phyloP scores from a whole-genome alignment of 169 alveolate species.

The Plasmodium reichenowi region DNA sequence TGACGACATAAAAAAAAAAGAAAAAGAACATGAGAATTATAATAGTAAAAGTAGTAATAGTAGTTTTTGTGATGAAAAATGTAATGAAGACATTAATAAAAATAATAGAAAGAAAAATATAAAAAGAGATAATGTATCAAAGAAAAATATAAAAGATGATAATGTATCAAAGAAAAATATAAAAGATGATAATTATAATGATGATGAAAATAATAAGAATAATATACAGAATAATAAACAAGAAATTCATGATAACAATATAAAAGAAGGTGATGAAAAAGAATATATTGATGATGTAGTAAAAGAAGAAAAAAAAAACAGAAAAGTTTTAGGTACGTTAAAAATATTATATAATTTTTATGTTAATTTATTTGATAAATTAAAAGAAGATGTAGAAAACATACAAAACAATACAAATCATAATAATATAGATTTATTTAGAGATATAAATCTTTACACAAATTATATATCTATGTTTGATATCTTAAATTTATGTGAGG shows the following conservation, averaged over 20 bases:
- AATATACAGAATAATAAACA: background rate
- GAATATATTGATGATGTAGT: slow-evolving; percentile 10
- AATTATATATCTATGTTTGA: slow-evolving; percentile 62
- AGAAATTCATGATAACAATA: background rate
- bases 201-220: background rate
- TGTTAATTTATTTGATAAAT: slow-evolving; percentile 50
- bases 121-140: background rate
- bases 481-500: slow-evolving; percentile 47
- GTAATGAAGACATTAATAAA: background rate
- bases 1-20: background rate
- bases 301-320: slow-evolving; percentile 19
- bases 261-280: background rate
- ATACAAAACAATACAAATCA: slow-evolving; percentile 18
- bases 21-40: background rate
- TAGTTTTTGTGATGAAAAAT: background rate
- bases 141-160: background rate
- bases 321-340: slow-evolving; percentile 38
- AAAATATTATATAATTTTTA: slow-evolving; percentile 61
- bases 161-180: background rate
- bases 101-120: background rate
- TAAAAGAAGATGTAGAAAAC: slow-evolving; percentile 66
- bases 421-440: slow-evolving; percentile 30
- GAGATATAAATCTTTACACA: slow-evolving; percentile 30
- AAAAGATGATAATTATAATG: background rate
- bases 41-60: slow-evolving; percentile 7